A percentile compares a stretch with the other conserved stretches of the same genome.
These are phyloP conservation scores for Yamadazyma sp. DNA, from an alignment of 1,139 yeast species.

Conservation along the genomic window DNA sequence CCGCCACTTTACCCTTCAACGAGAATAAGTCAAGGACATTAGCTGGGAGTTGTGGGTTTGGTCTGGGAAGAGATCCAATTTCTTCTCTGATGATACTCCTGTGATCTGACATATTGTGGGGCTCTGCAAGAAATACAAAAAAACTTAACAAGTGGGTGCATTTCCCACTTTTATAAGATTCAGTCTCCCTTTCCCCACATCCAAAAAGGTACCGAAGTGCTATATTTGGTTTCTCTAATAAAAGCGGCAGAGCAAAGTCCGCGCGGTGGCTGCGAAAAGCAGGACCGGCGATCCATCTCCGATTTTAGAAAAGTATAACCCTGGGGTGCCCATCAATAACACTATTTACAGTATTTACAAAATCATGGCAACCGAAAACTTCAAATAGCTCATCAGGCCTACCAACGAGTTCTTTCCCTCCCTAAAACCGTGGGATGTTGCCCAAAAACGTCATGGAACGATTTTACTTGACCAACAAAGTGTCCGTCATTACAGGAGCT, in stretches of 20 bases:
- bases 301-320: no score
- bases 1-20: constrained; percentile 31
- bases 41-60: constrained; percentile 6
- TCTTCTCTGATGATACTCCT: constrained; percentile 9
- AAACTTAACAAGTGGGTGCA: not conserved
- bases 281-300: no score
- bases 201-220: no score
- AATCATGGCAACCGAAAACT: not conserved
- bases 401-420: constrained; percentile 14
- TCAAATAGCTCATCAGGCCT: constrained; percentile 17
- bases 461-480: constrained; percentile 67
- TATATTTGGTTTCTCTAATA: no score
- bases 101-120: not conserved
- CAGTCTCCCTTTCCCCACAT: no score
- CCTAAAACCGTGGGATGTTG: constrained; percentile 22
- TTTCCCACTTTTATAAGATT: not conserved
- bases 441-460: constrained; percentile 34
- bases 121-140: not conserved
- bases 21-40: constrained; percentile 20
- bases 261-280: no score
- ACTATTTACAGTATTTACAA: no score
- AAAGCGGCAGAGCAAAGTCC: no score
- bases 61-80: constrained; percentile 7
- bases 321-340: no score
- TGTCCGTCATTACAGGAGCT: constrained; percentile 77